Percentiles rank a stretch among this genome's conserved stretches.
phyloP scores from a whole-genome alignment of 1,139 yeast species.

The Sporopachydermia cereana region DNA sequence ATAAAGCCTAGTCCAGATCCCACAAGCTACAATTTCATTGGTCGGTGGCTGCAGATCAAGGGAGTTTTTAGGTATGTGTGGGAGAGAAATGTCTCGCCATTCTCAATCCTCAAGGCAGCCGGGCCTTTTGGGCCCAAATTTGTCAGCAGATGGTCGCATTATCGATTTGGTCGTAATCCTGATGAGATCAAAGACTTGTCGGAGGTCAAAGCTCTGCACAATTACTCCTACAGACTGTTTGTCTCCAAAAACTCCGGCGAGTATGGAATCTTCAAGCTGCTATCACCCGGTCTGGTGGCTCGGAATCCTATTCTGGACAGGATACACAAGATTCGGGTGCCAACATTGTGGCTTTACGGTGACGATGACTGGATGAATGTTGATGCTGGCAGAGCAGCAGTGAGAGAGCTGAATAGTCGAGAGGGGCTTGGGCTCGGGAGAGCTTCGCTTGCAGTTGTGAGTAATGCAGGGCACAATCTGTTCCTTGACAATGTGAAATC shows the following conservation, averaged over 20 bases:
- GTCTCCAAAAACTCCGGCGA: slow-evolving; percentile 54
- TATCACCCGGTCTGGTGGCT: slow-evolving; percentile 71
- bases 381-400: slow-evolving; percentile 53
- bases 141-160: slow-evolving; percentile 41
- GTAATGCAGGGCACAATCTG: slow-evolving; percentile 65
- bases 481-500: slow-evolving; percentile 62
- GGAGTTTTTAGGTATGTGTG: slow-evolving; percentile 11
- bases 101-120: slow-evolving; percentile 36
- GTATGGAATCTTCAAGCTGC: slow-evolving; percentile 46
- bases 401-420: slow-evolving; percentile 24
- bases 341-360: slow-evolving; percentile 59
- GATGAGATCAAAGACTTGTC: slow-evolving; percentile 7
- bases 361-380: slow-evolving; percentile 81
- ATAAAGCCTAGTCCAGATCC: slow-evolving; percentile 31
- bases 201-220: slow-evolving; percentile 28
- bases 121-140: slow-evolving; percentile 51
- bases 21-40: slow-evolving; percentile 20
- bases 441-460: slow-evolving; percentile 33
- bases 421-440: slow-evolving; percentile 18
- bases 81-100: slow-evolving; percentile 30
- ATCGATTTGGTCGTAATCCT: slow-evolving; percentile 32
- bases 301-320: slow-evolving; percentile 65
- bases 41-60: slow-evolving; percentile 12
- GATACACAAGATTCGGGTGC: slow-evolving; percentile 31
- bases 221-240: slow-evolving; percentile 49